A percentile compares a stretch with the other conserved stretches of the same genome.
Conservation (phyloP, 306 rosid species). For the Trifolium fragiferum region DNA sequence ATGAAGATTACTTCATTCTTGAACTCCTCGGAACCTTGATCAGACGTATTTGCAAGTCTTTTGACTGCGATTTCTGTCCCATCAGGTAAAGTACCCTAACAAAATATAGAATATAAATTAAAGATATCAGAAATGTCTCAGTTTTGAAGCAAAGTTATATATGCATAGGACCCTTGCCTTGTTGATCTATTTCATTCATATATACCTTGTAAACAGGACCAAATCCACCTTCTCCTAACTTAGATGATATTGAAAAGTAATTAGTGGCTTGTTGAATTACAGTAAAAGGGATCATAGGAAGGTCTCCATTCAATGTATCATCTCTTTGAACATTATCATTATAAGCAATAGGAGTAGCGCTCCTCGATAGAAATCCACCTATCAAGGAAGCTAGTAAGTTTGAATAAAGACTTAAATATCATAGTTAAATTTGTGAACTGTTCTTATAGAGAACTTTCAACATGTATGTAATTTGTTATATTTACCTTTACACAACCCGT, state of each 20-base stretch:
- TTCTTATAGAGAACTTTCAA: background rate
- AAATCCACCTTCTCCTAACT: slow-evolving; percentile 74
- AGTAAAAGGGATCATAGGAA: slow-evolving; percentile 40
- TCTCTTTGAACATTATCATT: slow-evolving; percentile 4
- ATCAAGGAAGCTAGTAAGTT: background rate
- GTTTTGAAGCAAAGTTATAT: background rate
- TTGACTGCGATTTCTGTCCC: slow-evolving; percentile 63
- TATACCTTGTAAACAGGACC: slow-evolving; percentile 68
- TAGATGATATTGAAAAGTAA: slow-evolving; percentile 50
- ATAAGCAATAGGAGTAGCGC: background rate
- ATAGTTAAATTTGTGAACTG: background rate
- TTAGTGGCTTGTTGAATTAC: slow-evolving; percentile 29
- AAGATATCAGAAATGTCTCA: background rate
- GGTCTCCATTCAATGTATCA: slow-evolving; percentile 33
- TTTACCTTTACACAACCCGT: slow-evolving; percentile 11
- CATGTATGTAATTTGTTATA: background rate
- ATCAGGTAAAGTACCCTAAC: slow-evolving; percentile 58
- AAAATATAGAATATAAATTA: no score
- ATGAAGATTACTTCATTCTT: slow-evolving; percentile 57
- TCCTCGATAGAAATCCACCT: background rate
- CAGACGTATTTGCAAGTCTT: slow-evolving; percentile 56
- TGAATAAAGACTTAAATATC: background rate
- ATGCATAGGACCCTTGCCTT: background rate
- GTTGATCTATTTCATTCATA: background rate
- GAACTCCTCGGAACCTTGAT: slow-evolving; percentile 65